Evolutionary conservation across 768 basidiomycete genomes (phyloP).

Genomic region (Mycena maculata): DNA sequence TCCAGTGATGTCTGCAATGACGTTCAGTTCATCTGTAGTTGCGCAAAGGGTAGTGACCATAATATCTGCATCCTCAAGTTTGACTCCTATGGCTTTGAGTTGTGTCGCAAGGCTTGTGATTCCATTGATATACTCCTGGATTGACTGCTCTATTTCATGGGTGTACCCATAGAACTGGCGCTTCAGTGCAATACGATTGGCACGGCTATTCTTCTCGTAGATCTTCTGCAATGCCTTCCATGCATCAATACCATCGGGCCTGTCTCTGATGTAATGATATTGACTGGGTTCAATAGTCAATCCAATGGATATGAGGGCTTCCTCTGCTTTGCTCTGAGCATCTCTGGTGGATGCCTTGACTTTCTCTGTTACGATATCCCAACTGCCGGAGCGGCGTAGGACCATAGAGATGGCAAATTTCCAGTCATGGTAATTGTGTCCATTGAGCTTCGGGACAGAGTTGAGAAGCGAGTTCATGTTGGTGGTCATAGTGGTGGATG

Average conservation of each 20-base stretch:
- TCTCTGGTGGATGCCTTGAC: background rate
- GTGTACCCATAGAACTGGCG: conserved; percentile 33
- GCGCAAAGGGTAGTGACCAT: too few relatives aligned
- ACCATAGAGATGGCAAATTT: too few relatives aligned
- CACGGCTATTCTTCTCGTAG: too few relatives aligned
- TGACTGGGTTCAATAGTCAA: conserved; percentile 37
- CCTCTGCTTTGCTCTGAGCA: conserved; percentile 18
- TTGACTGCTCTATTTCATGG: background rate
- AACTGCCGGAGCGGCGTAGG: conserved; percentile 1
- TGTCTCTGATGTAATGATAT: conserved; percentile 33
- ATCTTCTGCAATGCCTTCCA: too few relatives aligned
- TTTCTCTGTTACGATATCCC: background rate
- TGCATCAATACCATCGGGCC: conserved; percentile 1
- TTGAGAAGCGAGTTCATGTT: conserved; percentile 10
- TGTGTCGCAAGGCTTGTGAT: too few relatives aligned
- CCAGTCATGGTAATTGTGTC: conserved; percentile 11
- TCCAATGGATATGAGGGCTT: conserved; percentile 33
- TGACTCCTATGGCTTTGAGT: too few relatives aligned
- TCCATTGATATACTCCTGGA: background rate
- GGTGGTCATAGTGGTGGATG: too few relatives aligned
- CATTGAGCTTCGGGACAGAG: conserved; percentile 8
- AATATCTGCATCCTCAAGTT: too few relatives aligned
- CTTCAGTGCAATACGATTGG: conserved; percentile 38
- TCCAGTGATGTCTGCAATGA: too few relatives aligned
- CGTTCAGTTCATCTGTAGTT: too few relatives aligned